phyloP scores from a whole-genome alignment of 1,284 basidiomycete species.

The Malassezia psittaci region DNA sequence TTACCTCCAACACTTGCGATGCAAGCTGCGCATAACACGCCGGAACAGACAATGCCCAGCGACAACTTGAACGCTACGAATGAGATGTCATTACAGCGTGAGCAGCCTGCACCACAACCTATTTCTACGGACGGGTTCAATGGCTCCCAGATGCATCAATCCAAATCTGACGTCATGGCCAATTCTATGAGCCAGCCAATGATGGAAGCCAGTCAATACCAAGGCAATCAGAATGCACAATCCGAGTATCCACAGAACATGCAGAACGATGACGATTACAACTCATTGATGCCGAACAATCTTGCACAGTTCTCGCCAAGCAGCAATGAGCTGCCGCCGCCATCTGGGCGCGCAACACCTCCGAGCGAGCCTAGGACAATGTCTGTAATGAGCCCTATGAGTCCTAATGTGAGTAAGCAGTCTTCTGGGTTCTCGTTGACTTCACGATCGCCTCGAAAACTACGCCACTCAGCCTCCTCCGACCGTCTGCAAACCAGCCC shows the following conservation, averaged over 20 bases:
- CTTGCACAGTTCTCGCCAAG: constrained; percentile 1
- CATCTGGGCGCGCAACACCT: constrained; percentile 6
- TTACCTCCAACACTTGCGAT: no score
- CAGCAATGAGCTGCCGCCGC: not conserved
- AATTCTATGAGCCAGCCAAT: no score
- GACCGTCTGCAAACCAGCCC: constrained; percentile 4
- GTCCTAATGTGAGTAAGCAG: not conserved
- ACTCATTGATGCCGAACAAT: not conserved
- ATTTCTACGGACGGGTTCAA: no score
- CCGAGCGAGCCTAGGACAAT: constrained; percentile 4
- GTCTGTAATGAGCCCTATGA: constrained; percentile 17
- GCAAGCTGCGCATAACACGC: no score
- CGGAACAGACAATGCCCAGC: no score
- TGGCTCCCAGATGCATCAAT: no score
- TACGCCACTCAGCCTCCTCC: not conserved
- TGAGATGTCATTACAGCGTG: no score
- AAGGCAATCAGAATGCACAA: no score
- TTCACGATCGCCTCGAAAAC: not conserved
- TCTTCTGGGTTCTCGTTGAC: not conserved
- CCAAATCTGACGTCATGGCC: no score
- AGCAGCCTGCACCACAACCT: no score
- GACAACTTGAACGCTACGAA: no score
- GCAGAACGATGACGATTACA: not conserved
- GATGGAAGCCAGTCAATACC: no score
- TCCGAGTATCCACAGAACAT: not conserved